phyloP scores from a whole-genome alignment of 2,329 filamentous ascomycete species.

The Alternaria alternata region DNA sequence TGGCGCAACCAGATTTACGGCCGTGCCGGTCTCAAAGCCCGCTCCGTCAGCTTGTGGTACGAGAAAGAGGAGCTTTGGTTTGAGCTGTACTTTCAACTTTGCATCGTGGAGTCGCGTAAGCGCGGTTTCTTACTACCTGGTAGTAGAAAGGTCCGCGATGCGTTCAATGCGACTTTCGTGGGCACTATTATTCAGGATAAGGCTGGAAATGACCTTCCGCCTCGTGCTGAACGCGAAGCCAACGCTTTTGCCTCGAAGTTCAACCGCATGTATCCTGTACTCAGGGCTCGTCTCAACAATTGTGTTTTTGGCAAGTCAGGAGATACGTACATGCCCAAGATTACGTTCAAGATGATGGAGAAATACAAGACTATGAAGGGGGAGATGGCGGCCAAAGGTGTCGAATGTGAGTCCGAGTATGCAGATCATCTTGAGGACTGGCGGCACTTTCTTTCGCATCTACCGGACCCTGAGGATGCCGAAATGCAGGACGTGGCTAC shows the following conservation, averaged over 20 bases:
- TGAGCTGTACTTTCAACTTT: constrained; percentile 29
- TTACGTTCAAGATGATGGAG: constrained; percentile 19
- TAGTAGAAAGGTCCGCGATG: constrained; percentile 5
- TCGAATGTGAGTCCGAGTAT: constrained; percentile 4
- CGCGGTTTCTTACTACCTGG: constrained; percentile 20
- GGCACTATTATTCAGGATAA: constrained; percentile 10
- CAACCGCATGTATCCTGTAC: constrained; percentile 15
- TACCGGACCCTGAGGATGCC: neutral
- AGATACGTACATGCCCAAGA: constrained; percentile 17
- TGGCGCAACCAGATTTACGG: constrained; percentile 37
- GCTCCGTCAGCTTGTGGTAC: constrained; percentile 24
- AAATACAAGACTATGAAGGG: constrained; percentile 16
- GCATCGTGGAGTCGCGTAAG: constrained; percentile 19
- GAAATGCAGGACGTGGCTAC: neutral
- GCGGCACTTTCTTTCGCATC: constrained; percentile 8
- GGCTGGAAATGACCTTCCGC: constrained; percentile 1
- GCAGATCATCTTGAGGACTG: constrained; percentile 13
- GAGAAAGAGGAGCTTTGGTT: constrained; percentile 27
- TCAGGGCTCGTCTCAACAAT: constrained; percentile 7
- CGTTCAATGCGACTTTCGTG: constrained; percentile 29
- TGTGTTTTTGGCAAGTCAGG: constrained; percentile 16
- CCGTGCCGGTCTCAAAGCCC: constrained; percentile 29
- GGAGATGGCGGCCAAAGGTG: constrained; percentile 6
- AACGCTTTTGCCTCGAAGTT: constrained; percentile 29
- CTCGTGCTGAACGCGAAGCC: constrained; percentile 5